Base-by-base conservation (phyloP, 2,329 filamentous ascomycete species). In the Xylariales sp. region DNA sequence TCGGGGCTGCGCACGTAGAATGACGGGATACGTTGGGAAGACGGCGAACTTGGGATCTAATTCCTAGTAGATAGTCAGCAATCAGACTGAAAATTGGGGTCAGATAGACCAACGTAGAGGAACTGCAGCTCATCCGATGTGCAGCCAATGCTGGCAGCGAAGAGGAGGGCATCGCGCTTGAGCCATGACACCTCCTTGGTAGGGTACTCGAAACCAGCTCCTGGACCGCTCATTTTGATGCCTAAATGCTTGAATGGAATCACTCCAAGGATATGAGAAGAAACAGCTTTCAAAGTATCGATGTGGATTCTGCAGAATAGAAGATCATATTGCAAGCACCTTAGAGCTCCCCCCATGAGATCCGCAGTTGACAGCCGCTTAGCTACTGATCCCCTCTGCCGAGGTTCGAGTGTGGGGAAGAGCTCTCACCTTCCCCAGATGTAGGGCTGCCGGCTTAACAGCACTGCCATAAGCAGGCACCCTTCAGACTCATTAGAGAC, bases 81-180 rank as follows among this genome's bases (percentile, higher is more conserved):
- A 33, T n/a, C 42, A 22, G 3, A 25, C 16, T 34, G 19, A 16
- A 16, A 21, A 20, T 37, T 20, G 37, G 9, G 34, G 35, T 10
- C 31, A 29, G 24, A 10, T 14, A 14, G 18, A 58, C 77, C 46
- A 73, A 93, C 88, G 56, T 89, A 96, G 67, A 95, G 82, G 61
- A 91, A 95, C 61, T 95, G 88, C 57, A 95, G 79, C 72, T 96
- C 90, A 54, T 95, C 82, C n/a, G 76, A 75, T 10, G 80, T 91
- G 59, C 76, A 82, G 43, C 90, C 90, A 61, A 96, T 91, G 68
- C 84, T 91, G 65, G 85, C 84, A 53, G 90, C 89, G 63, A 96
- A 96, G 47, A 97, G 81, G 47, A 96, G 74, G 25, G 83, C 80
- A 71, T 96, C 90, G 51, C 90, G 81, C 76, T 90, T 89, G 55